Evolutionary conservation across 257 asterid genomes (phyloP).

Genomic region (Solanum etuberosum): DNA sequence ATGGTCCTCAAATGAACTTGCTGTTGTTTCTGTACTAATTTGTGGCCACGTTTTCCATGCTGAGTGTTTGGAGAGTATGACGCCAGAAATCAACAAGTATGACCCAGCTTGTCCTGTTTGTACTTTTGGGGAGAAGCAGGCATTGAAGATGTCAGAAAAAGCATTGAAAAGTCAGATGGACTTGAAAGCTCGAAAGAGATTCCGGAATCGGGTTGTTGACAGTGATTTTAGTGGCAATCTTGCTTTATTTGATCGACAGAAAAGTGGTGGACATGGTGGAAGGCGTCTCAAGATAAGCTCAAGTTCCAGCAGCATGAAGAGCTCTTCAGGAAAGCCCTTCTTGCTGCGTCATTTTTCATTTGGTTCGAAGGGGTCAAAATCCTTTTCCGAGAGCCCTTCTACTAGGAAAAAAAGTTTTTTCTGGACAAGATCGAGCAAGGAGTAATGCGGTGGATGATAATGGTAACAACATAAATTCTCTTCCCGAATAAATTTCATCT

Average conservation of each 20-base stretch:
- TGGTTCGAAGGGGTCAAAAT: constrained; percentile 46
- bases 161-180: constrained; percentile 75
- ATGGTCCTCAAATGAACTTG: constrained; percentile 62
- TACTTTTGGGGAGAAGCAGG: constrained; percentile 77
- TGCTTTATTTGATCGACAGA: constrained; percentile 35
- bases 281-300: constrained; percentile 50
- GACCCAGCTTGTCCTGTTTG: constrained; percentile 92
- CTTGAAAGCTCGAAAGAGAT: constrained; percentile 44
- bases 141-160: constrained; percentile 73
- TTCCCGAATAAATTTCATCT: background rate
- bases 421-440: constrained; percentile 71
- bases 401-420: constrained; percentile 39
- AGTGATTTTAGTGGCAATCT: constrained; percentile 36
- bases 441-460: constrained; percentile 15
- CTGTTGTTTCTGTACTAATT: constrained; percentile 74
- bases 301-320: constrained; percentile 66
- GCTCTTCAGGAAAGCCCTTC: constrained; percentile 52
- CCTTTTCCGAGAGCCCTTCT: constrained; percentile 40
- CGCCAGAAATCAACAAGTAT: constrained; percentile 65
- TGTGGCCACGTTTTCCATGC: constrained; percentile 94
- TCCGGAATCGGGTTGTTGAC: constrained; percentile 52
- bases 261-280: constrained; percentile 35
- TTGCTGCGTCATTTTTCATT: constrained; percentile 73
- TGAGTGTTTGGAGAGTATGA: constrained; percentile 91
- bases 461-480: constrained; percentile 14